Conservation (phyloP, 305 asterid species). For the Fraxinus ornus region DNA sequence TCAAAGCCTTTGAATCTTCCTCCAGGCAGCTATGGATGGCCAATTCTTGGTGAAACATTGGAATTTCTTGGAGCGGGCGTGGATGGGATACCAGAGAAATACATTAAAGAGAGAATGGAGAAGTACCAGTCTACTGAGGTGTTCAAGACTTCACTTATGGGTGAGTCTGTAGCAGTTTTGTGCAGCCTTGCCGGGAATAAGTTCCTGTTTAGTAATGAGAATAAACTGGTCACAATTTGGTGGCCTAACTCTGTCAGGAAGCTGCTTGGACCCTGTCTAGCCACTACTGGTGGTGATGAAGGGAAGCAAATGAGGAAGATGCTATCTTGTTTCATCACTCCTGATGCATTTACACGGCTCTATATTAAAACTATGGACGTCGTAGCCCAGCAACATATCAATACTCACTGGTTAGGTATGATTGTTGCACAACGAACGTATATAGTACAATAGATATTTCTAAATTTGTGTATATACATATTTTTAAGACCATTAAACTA, state of each 20-base stretch:
- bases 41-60: constrained; percentile 28
- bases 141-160: constrained; percentile 27
- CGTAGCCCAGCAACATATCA: constrained; percentile 30
- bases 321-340: constrained; percentile 27
- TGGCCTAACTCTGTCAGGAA: constrained; percentile 35
- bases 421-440: too few relatives aligned
- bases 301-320: constrained; percentile 32
- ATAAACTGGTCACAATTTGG: constrained; percentile 29
- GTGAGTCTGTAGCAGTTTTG: constrained; percentile 21
- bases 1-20: constrained; percentile 22
- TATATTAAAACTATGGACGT: constrained; percentile 26
- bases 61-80: not conserved
- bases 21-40: constrained; percentile 34
- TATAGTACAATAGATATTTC: too few relatives aligned
- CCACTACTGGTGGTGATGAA: too few relatives aligned
- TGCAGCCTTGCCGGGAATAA: constrained; percentile 26
- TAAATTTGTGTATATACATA: too few relatives aligned
- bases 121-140: constrained; percentile 18
- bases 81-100: constrained; percentile 24
- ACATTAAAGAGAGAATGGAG: constrained; percentile 16
- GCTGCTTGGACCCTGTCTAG: too few relatives aligned
- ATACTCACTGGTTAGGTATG: constrained; percentile 38
- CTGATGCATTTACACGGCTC: constrained; percentile 28
- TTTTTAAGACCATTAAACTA: not conserved
- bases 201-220: constrained; percentile 33